Percentiles rank a stretch among this genome's conserved stretches.
These are phyloP conservation scores for Pythium apleroticum DNA, from an alignment of 352 stramenopile species.

Conservation along the genomic window DNA sequence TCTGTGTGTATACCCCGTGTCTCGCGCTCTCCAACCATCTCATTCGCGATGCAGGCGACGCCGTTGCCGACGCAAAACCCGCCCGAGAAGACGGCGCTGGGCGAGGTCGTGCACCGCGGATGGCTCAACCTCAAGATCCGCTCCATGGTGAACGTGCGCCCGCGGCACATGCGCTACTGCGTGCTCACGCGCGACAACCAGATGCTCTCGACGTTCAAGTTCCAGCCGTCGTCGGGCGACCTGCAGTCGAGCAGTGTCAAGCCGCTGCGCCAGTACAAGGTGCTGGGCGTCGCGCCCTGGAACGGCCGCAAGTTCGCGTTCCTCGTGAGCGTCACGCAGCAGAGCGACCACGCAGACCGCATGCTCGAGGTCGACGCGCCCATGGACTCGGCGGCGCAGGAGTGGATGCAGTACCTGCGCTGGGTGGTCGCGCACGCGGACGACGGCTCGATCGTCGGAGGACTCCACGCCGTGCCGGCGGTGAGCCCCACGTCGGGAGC, in stretches of 20 bases:
- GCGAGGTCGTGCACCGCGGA: slow-evolving; percentile 72
- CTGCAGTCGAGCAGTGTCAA: slow-evolving; percentile 54
- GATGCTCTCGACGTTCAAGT: slow-evolving; percentile 82
- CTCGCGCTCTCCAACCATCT: not conserved
- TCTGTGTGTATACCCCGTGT: not conserved
- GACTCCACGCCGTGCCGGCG: not conserved
- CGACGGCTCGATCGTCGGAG: slow-evolving; percentile 22
- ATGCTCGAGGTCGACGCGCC: slow-evolving; percentile 77
- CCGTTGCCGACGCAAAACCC: slow-evolving; percentile 47
- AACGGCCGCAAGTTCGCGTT: slow-evolving; percentile 74
- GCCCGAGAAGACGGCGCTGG: slow-evolving; percentile 50
- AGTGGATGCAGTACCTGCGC: slow-evolving; percentile 76
- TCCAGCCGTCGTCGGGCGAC: slow-evolving; percentile 76
- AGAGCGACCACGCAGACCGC: slow-evolving; percentile 67
- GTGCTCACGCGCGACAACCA: slow-evolving; percentile 66
- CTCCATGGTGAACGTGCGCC: slow-evolving; percentile 83
- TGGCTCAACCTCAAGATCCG: slow-evolving; percentile 88
- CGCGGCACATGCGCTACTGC: slow-evolving; percentile 84
- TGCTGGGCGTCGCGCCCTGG: slow-evolving; percentile 69
- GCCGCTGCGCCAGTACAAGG: slow-evolving; percentile 67
- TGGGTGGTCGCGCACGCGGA: slow-evolving; percentile 49
- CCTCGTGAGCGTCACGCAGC: slow-evolving; percentile 69
- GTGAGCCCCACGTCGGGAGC: not conserved
- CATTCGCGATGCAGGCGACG: slow-evolving; percentile 51
- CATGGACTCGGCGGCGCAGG: slow-evolving; percentile 51